phyloP scores from a whole-genome alignment of 2,329 filamentous ascomycete species.

The Myriosclerotinia duriaeana region DNA sequence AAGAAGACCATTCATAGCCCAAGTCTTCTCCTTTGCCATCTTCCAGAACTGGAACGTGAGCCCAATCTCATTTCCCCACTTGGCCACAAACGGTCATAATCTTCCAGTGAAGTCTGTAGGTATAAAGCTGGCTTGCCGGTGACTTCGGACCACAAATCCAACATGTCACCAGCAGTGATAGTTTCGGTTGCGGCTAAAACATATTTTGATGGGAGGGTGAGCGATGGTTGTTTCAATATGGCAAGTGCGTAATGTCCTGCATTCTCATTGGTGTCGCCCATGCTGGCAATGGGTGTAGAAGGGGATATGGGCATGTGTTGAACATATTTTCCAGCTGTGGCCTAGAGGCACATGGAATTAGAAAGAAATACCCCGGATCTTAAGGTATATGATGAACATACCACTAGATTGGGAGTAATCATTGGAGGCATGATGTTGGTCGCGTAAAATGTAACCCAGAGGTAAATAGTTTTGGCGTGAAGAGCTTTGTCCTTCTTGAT shows the following conservation, averaged over 20 bases:
- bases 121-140: not conserved
- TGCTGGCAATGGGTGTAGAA: not conserved
- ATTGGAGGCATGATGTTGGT: not conserved
- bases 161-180: not conserved
- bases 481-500: slow-evolving; percentile 38
- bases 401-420: not conserved
- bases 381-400: not conserved
- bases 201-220: not conserved
- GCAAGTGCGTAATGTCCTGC: not conserved
- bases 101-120: not conserved
- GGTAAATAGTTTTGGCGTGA: not conserved
- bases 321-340: not conserved
- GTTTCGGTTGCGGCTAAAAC: not conserved
- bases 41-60: not conserved
- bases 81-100: not conserved
- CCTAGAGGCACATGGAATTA: not conserved
- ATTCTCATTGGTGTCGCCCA: not conserved
- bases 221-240: not conserved
- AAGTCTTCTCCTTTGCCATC: not conserved
- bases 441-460: not conserved
- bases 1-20: not conserved
- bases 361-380: not conserved
- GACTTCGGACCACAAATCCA: not conserved
- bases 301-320: not conserved
- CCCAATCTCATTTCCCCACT: not conserved